Evolutionary conservation across 192 early-diverging fungal species (phyloP).

Genomic region (Chytriomyces sp.): DNA sequence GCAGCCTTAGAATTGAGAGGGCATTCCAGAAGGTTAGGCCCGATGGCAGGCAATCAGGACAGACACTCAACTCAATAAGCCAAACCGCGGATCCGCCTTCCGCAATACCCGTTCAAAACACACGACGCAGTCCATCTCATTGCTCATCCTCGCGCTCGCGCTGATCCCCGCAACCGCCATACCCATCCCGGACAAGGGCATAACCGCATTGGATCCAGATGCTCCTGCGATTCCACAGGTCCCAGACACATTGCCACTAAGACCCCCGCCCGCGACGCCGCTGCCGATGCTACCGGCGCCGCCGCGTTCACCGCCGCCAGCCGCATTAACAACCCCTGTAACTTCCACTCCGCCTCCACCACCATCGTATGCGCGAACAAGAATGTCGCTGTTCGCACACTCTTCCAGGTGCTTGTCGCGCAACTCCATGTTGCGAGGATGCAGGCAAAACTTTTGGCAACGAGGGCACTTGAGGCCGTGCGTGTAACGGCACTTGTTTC

Average conservation of each 20-base stretch:
- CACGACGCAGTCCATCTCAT: slow-evolving; percentile 52
- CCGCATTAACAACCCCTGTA: too few species aligned
- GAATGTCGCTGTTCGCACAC: slow-evolving; percentile 18
- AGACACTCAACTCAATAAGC: slow-evolving; percentile 43
- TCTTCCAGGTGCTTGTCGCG: slow-evolving; percentile 17
- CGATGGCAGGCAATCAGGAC: background rate
- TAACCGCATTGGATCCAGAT: slow-evolving; percentile 10
- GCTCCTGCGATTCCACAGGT: too few species aligned
- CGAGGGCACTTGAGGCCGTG: slow-evolving; percentile 51
- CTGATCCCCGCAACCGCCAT: background rate
- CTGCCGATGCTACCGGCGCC: background rate
- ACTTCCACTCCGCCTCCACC: background rate
- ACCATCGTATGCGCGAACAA: background rate
- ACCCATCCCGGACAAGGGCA: slow-evolving; percentile 30
- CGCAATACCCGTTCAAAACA: slow-evolving; percentile 51
- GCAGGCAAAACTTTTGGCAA: slow-evolving; percentile 43
- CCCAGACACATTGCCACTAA: too few species aligned
- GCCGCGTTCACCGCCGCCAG: background rate
- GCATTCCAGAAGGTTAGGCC: background rate
- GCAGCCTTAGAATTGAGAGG: slow-evolving; percentile 29
- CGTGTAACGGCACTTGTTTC: slow-evolving; percentile 41
- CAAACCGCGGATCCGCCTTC: slow-evolving; percentile 55
- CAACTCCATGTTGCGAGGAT: slow-evolving; percentile 35
- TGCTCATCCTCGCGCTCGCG: slow-evolving; percentile 15
- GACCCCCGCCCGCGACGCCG: too few species aligned